Evolutionary conservation across 2,329 filamentous ascomycete species (phyloP).

Genomic region (Diplodia sapinea): DNA sequence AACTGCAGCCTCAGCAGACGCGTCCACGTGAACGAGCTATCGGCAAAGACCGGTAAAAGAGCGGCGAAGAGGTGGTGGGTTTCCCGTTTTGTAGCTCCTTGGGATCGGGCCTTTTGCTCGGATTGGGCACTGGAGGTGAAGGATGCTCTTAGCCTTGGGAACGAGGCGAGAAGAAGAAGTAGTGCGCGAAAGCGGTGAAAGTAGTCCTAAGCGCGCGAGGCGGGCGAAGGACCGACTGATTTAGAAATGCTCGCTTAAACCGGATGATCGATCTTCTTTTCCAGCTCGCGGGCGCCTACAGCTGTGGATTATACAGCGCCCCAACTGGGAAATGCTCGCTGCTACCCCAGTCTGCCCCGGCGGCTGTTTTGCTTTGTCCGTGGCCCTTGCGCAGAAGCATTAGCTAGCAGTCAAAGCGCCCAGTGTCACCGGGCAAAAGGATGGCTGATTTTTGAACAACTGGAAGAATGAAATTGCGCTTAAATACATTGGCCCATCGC

Average conservation of each 20-base stretch:
- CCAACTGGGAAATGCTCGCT: conserved; percentile 22
- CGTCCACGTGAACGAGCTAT: conserved; percentile 16
- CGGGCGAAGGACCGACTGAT: conserved; percentile 26
- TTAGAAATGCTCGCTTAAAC: conserved; percentile 24
- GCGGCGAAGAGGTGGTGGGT: background rate
- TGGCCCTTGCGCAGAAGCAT: conserved; percentile 15
- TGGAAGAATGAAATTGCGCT: conserved; percentile 30
- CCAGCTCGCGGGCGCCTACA: conserved; percentile 4
- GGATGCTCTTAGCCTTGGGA: background rate
- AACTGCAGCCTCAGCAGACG: conserved; percentile 6
- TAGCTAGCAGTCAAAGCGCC: conserved; percentile 16
- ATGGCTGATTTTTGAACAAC: conserved; percentile 14
- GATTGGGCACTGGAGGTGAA: conserved; percentile 14
- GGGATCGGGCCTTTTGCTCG: conserved; percentile 12
- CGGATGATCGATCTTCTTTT: conserved; percentile 25
- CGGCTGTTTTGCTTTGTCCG: conserved; percentile 12
- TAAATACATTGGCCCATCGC: conserved; percentile 31
- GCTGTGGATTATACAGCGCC: conserved; percentile 14
- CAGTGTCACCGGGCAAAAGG: conserved; percentile 17
- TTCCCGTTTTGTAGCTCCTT: background rate
- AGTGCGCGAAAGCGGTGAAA: conserved; percentile 17
- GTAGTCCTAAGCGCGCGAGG: conserved; percentile 24
- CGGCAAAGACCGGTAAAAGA: conserved; percentile 13
- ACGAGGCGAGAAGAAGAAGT: conserved; percentile 25
- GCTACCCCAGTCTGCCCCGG: conserved; percentile 14